Percentiles rank a stretch among this genome's conserved stretches.
Evolutionary conservation across 805 yeast genomes (phyloP).

Genomic region (Zygosaccharomyces kombuchaensis): DNA sequence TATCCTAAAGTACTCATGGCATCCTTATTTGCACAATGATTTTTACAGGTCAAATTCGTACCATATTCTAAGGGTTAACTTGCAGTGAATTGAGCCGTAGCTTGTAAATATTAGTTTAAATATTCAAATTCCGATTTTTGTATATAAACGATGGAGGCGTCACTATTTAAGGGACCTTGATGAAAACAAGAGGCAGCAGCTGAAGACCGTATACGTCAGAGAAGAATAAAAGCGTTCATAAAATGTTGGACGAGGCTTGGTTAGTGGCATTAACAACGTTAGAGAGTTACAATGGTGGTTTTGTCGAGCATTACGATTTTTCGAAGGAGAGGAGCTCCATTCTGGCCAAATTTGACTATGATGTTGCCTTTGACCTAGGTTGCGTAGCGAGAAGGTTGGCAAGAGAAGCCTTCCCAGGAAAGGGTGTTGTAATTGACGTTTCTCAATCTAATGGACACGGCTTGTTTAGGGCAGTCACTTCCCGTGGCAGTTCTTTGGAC

Average conservation of each 20-base stretch:
- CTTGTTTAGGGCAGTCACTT: conserved; percentile 41
- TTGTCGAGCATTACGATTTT: neutral
- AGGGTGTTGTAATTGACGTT: conserved; percentile 46
- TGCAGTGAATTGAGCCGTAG: conserved; percentile 30
- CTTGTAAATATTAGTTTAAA: neutral
- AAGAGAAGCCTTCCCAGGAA: conserved; percentile 26
- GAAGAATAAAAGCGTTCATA: neutral
- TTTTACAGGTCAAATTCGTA: conserved; percentile 27
- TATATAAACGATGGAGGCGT: no score
- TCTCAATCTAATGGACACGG: conserved; percentile 43
- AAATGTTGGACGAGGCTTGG: conserved; percentile 5
- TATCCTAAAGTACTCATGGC: conserved; percentile 37
- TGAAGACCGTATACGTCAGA: no score
- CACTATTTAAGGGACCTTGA: no score
- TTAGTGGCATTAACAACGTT: conserved; percentile 1
- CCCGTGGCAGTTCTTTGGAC: conserved; percentile 41
- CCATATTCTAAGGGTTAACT: conserved; percentile 24
- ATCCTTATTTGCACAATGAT: conserved; percentile 28
- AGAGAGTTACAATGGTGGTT: neutral
- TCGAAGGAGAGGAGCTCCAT: conserved; percentile 1
- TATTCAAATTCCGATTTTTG: no score
- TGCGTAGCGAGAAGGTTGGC: conserved; percentile 38
- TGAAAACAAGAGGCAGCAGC: no score
- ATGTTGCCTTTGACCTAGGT: conserved; percentile 47
- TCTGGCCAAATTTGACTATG: conserved; percentile 26